Conservation (phyloP, 2,329 filamentous ascomycete species). For the Teratosphaeria destructans region DNA sequence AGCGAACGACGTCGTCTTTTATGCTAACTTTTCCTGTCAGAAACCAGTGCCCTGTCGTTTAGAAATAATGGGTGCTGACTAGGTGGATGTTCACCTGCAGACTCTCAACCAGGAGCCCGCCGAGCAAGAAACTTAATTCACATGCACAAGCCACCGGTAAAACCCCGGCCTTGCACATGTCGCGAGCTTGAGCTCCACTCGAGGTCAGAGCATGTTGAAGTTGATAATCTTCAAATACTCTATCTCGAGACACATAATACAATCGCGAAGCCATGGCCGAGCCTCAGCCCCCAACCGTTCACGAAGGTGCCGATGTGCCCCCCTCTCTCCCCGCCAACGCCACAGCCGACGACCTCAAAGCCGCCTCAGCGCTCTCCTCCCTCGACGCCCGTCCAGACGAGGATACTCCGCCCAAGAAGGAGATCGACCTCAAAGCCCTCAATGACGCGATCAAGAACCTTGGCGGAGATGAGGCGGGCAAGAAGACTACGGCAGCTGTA, state of each 20-base stretch:
- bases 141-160: neutral
- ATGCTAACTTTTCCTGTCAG: no score
- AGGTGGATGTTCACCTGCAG: neutral
- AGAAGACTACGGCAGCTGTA: slow-evolving; percentile 30
- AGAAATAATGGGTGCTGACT: no score
- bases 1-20: neutral
- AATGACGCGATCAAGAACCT: slow-evolving; percentile 62
- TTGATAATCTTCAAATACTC: no score
- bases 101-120: neutral
- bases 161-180: neutral
- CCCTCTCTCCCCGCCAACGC: slow-evolving; percentile 49
- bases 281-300: slow-evolving; percentile 47
- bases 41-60: no score
- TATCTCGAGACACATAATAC: no score
- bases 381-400: slow-evolving; percentile 49
- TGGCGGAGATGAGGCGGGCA: slow-evolving; percentile 21
- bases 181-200: neutral
- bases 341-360: slow-evolving; percentile 58
- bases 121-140: neutral
- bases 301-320: slow-evolving; percentile 50
- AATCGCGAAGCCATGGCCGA: slow-evolving; percentile 43
- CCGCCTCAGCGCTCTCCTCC: slow-evolving; percentile 60
- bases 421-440: slow-evolving; percentile 60
- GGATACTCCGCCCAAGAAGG: slow-evolving; percentile 37
- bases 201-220: neutral